phyloP scores from a whole-genome alignment of 805 yeast species.

The Ogataea naganishii region DNA sequence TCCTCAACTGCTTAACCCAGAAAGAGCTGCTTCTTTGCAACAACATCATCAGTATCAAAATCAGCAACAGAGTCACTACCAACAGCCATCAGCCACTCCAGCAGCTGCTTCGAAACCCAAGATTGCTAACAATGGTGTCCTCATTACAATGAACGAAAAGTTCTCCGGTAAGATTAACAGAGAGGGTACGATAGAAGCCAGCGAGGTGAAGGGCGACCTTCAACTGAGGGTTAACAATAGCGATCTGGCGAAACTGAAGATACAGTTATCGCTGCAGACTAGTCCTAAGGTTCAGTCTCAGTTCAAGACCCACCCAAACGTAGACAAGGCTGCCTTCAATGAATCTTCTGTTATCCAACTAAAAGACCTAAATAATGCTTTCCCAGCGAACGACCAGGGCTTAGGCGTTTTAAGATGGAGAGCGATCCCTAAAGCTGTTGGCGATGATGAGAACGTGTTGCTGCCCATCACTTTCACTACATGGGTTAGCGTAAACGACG shows the following conservation, averaged over 20 bases:
- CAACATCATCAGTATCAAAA: conserved; percentile 14
- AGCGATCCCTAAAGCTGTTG: conserved; percentile 43
- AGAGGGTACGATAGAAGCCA: conserved; percentile 64
- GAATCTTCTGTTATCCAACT: conserved; percentile 52
- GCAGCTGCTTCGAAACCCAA: conserved; percentile 22
- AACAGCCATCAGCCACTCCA: conserved; percentile 9
- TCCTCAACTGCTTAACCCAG: conserved; percentile 21
- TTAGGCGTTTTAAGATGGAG: conserved; percentile 94
- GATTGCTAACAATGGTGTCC: conserved; percentile 62
- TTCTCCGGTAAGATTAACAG: conserved; percentile 70
- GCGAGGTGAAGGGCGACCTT: conserved; percentile 85
- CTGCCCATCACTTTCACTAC: conserved; percentile 70
- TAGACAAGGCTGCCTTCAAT: conserved; percentile 68
- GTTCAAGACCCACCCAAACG: conserved; percentile 94
- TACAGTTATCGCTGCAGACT: conserved; percentile 45
- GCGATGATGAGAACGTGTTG: conserved; percentile 48
- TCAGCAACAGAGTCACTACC: conserved; percentile 13
- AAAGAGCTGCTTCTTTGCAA: conserved; percentile 11
- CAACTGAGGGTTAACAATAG: conserved; percentile 80
- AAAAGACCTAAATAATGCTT: conserved; percentile 69
- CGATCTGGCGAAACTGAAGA: conserved; percentile 57
- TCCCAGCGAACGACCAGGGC: conserved; percentile 87
- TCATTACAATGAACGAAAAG: conserved; percentile 70
- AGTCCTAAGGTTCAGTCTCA: conserved; percentile 41
- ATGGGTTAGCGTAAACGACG: conserved; percentile 67